Evolutionary conservation across 2,329 filamentous ascomycete genomes (phyloP).

Genomic region (Diatrype stigma): DNA sequence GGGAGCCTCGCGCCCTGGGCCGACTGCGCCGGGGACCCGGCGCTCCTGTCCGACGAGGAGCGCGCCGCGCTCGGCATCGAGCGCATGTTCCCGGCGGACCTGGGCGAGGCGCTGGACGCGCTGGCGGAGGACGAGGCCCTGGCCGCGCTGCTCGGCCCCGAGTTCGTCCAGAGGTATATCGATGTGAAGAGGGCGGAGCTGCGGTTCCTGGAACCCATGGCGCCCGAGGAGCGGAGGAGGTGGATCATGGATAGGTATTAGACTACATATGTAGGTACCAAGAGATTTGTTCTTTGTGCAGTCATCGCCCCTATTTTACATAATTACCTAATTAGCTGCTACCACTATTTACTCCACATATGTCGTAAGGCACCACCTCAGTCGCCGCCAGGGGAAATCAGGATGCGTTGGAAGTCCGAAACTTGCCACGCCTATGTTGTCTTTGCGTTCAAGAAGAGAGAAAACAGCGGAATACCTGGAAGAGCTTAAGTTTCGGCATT

Average conservation of each 20-base stretch:
- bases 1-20: conserved; percentile 38
- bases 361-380: too few species aligned
- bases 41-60: conserved; percentile 41
- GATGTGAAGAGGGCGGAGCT: conserved; percentile 57
- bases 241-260: conserved; percentile 68
- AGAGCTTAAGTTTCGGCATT: too few species aligned
- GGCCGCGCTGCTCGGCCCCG: conserved; percentile 39
- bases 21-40: conserved; percentile 55
- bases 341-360: too few species aligned
- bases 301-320: too few species aligned
- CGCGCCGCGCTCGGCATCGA: conserved; percentile 49
- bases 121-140: conserved; percentile 47
- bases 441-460: too few species aligned
- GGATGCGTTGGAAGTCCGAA: too few species aligned
- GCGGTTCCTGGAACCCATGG: conserved; percentile 46
- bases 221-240: conserved; percentile 38
- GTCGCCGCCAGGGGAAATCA: too few species aligned
- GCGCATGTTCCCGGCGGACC: conserved; percentile 47
- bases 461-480: too few species aligned
- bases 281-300: too few species aligned
- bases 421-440: too few species aligned
- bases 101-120: conserved; percentile 51
- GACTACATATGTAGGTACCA: too few species aligned
- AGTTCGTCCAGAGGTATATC: conserved; percentile 53
- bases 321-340: too few species aligned